phyloP scores from a whole-genome alignment of 495 filamentous ascomycete species.

The Annulohypoxylon bovei region DNA sequence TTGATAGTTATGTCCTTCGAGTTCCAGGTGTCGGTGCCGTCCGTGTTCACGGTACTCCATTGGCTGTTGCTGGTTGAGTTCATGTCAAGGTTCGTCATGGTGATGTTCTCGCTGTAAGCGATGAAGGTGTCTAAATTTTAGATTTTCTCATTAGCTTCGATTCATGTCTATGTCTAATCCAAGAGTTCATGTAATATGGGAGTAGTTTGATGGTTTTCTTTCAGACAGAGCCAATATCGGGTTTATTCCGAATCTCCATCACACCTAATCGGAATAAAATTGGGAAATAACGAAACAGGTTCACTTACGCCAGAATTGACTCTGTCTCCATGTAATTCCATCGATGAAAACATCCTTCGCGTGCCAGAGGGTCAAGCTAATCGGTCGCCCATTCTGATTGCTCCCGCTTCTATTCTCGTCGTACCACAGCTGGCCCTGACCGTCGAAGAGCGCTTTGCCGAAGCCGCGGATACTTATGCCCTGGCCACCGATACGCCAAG shows the following conservation, averaged over 20 bases:
- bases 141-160: neutral
- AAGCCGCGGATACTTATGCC: slow-evolving; percentile 51
- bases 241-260: too few species aligned
- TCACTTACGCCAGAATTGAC: slow-evolving; percentile 56
- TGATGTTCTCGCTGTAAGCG: slow-evolving; percentile 55
- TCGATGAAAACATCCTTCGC: slow-evolving; percentile 54
- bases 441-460: slow-evolving; percentile 54
- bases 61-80: slow-evolving; percentile 47
- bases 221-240: too few species aligned
- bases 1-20: slow-evolving; percentile 50
- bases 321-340: slow-evolving; percentile 54
- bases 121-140: slow-evolving; percentile 49
- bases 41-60: slow-evolving; percentile 54
- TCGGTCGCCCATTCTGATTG: slow-evolving; percentile 53
- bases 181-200: neutral
- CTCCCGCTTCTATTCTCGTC: slow-evolving; percentile 48
- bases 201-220: too few species aligned
- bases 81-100: slow-evolving; percentile 59
- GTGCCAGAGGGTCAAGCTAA: slow-evolving; percentile 52
- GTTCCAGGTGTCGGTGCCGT: slow-evolving; percentile 57
- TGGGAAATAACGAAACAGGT: neutral
- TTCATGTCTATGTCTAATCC: neutral
- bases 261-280: too few species aligned
- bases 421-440: slow-evolving; percentile 57
- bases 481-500: slow-evolving; percentile 53